Evolutionary conservation across 257 asterid genomes (phyloP).

Genomic region (Prunella vulgaris): DNA sequence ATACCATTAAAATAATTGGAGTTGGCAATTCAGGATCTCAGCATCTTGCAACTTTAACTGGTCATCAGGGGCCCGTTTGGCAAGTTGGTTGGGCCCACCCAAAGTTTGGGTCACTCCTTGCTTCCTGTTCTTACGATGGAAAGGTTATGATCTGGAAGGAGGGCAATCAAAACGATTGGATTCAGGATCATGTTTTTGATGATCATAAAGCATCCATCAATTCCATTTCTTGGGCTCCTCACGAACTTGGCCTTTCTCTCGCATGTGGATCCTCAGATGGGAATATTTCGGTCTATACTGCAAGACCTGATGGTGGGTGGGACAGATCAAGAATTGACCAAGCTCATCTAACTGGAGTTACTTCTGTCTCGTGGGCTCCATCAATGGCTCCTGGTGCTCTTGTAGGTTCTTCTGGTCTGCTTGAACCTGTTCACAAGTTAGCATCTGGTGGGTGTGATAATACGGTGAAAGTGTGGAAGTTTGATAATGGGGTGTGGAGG

Average conservation of each 20-base stretch:
- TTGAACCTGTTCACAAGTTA: conserved; percentile 47
- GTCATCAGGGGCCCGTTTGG: conserved; percentile 83
- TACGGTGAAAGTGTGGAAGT: conserved; percentile 68
- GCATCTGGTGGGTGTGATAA: conserved; percentile 73
- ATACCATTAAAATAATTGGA: conserved; percentile 54
- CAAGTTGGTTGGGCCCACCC: conserved; percentile 83
- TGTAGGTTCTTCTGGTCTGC: conserved; percentile 36
- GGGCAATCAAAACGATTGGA: conserved; percentile 60
- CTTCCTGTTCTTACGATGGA: conserved; percentile 76
- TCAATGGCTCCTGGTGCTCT: conserved; percentile 55
- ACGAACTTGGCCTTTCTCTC: conserved; percentile 58
- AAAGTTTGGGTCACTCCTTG: conserved; percentile 67
- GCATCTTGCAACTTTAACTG: conserved; percentile 61
- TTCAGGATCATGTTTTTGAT: conserved; percentile 41
- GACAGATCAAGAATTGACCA: conserved; percentile 57
- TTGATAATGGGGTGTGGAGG: conserved; percentile 51
- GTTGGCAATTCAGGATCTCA: conserved; percentile 52
- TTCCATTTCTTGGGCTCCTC: conserved; percentile 76
- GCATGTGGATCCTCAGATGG: conserved; percentile 81
- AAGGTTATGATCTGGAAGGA: conserved; percentile 73
- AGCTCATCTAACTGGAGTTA: conserved; percentile 70
- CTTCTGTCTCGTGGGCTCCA: conserved; percentile 77
- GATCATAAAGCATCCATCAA: conserved; percentile 74
- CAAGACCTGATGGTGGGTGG: conserved; percentile 61
- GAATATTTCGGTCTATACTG: conserved; percentile 52